phyloP scores from a whole-genome alignment of 2,329 filamentous ascomycete species.

The Elsinoe ampelina region DNA sequence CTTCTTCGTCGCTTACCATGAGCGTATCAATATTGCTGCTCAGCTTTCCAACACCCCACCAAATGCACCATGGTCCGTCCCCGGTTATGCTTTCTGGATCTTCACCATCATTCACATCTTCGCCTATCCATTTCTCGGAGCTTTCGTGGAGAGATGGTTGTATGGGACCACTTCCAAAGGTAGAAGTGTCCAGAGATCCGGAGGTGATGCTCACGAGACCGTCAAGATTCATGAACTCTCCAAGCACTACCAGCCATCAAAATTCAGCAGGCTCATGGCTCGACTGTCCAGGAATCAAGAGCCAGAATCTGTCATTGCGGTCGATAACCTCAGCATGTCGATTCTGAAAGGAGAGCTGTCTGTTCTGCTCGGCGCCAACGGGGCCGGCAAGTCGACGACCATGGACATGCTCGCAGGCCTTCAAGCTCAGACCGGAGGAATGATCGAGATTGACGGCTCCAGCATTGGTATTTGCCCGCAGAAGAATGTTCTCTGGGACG shows the following conservation, averaged over 20 bases:
- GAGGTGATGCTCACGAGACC: slow-evolving; percentile 35
- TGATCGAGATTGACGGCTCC: slow-evolving; percentile 66
- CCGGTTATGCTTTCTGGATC: slow-evolving; percentile 68
- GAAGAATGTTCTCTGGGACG: slow-evolving; percentile 89
- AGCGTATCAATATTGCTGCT: slow-evolving; percentile 50
- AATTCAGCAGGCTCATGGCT: slow-evolving; percentile 42
- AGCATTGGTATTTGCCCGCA: slow-evolving; percentile 83
- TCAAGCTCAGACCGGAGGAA: slow-evolving; percentile 64
- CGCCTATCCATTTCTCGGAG: slow-evolving; percentile 65
- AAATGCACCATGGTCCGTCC: slow-evolving; percentile 48
- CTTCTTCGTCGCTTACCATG: slow-evolving; percentile 67
- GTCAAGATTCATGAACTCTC: slow-evolving; percentile 65
- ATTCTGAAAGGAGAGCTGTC: slow-evolving; percentile 74
- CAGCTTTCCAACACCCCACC: slow-evolving; percentile 57
- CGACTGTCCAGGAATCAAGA: slow-evolving; percentile 38
- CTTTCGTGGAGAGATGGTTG: slow-evolving; percentile 60
- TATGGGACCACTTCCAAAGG: slow-evolving; percentile 62
- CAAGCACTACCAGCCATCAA: slow-evolving; percentile 65
- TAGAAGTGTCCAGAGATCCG: slow-evolving; percentile 32
- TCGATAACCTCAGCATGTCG: slow-evolving; percentile 61
- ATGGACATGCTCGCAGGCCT: slow-evolving; percentile 80
- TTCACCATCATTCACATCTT: slow-evolving; percentile 71
- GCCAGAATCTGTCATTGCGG: slow-evolving; percentile 65
- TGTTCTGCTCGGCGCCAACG: slow-evolving; percentile 79
- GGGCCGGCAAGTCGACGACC: slow-evolving; percentile 82